Conservation (phyloP, 2,329 filamentous ascomycete genomes). For the Lachnellula subtilissima region DNA sequence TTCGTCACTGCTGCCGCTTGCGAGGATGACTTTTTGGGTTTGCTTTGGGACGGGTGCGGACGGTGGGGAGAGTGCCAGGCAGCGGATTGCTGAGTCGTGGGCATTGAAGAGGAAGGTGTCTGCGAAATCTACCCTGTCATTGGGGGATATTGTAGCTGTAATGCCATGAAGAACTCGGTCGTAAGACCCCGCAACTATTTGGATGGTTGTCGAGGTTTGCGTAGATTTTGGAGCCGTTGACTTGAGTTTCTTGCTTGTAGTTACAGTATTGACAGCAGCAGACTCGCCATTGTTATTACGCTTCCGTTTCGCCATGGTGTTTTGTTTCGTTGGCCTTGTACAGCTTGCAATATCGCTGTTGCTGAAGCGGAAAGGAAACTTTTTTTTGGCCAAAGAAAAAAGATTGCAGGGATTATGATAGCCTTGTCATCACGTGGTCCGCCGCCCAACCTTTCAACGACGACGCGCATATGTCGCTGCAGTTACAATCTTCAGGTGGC, state of each 20-base stretch:
- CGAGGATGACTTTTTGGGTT: constrained; percentile 79
- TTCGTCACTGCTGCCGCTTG: constrained; percentile 89
- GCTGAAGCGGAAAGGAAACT: too few relatives aligned
- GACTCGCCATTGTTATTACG: constrained; percentile 21
- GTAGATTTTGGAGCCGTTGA: constrained; percentile 16
- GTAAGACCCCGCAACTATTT: constrained; percentile 90
- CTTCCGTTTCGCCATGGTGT: constrained; percentile 32
- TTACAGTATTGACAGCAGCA: constrained; percentile 3
- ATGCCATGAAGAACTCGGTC: constrained; percentile 89
- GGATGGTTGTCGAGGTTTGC: constrained; percentile 54
- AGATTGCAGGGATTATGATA: too few relatives aligned
- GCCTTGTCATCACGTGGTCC: too few relatives aligned
- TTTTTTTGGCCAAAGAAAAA: too few relatives aligned
- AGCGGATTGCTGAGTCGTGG: constrained; percentile 84
- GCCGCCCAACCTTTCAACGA: too few relatives aligned
- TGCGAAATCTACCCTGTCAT: constrained; percentile 60
- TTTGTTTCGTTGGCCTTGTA: background rate
- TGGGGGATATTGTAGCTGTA: constrained; percentile 60
- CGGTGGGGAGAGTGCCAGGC: constrained; percentile 76
- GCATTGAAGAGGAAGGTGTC: constrained; percentile 96
- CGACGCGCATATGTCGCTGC: too few relatives aligned
- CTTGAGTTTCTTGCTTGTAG: constrained; percentile 27
- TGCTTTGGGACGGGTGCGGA: constrained; percentile 57
- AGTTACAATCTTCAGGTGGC: too few relatives aligned
- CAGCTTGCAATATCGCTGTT: too few relatives aligned